These are phyloP conservation scores for Azolla pinnata DNA, from an alignment of 75 land plant genomes.

Conservation along the genomic window DNA sequence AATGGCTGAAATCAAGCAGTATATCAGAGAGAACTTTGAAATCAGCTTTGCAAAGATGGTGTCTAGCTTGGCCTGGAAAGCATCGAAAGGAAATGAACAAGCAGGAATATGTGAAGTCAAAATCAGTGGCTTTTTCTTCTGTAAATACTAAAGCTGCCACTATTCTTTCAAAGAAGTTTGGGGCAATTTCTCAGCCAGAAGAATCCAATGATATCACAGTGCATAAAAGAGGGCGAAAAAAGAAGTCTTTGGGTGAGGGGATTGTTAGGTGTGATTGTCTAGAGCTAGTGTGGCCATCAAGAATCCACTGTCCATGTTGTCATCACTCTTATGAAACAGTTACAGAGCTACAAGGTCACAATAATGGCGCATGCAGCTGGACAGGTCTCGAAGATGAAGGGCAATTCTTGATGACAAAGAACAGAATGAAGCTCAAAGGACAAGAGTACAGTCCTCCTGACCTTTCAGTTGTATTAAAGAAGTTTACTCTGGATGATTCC, in stretches of 20 bases:
- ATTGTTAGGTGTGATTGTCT: slow-evolving; percentile 76
- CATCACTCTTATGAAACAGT: slow-evolving; percentile 48
- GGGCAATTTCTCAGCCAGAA: slow-evolving; percentile 33
- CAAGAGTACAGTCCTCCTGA: slow-evolving; percentile 31
- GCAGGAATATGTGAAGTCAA: neutral
- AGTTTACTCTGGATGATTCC: slow-evolving; percentile 42
- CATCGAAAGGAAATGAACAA: neutral
- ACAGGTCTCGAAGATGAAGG: slow-evolving; percentile 17
- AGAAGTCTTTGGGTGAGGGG: slow-evolving; percentile 22
- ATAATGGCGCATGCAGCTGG: slow-evolving; percentile 35
- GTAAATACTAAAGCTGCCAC: slow-evolving; percentile 42
- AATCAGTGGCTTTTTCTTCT: slow-evolving; percentile 5
- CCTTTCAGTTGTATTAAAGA: slow-evolving; percentile 37
- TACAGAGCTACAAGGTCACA: slow-evolving; percentile 51
- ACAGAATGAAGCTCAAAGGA: slow-evolving; percentile 15
- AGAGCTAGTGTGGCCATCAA: slow-evolving; percentile 76
- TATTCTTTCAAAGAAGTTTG: slow-evolving; percentile 41
- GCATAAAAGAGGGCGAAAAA: slow-evolving; percentile 24
- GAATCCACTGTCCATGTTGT: slow-evolving; percentile 64
- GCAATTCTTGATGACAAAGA: slow-evolving; percentile 19
- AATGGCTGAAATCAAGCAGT: slow-evolving; percentile 43
- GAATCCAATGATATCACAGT: slow-evolving; percentile 14
- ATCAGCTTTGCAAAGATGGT: slow-evolving; percentile 47
- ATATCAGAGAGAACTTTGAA: slow-evolving; percentile 51
- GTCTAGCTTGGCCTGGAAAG: slow-evolving; percentile 21